Evolutionary conservation across 1,284 basidiomycete species (phyloP).

Genomic region (Cryptococcus sp.): DNA sequence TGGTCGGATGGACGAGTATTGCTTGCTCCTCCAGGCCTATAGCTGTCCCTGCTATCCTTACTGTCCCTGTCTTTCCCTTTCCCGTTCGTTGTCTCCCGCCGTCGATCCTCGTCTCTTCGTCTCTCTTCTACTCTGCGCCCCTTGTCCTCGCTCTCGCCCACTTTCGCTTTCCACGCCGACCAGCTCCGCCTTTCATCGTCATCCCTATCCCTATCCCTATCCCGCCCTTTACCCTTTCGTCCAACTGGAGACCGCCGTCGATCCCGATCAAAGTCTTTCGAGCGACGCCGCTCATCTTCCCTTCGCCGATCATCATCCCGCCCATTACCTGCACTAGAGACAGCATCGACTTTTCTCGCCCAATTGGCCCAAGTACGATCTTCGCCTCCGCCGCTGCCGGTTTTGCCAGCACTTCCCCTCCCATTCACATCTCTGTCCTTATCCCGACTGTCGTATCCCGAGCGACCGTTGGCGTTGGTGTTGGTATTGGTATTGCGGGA

Average conservation of each 20-base stretch:
- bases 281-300: background rate
- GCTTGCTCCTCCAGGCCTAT: background rate
- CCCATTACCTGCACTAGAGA: constrained; percentile 7
- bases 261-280: constrained; percentile 6
- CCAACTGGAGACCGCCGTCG: constrained; percentile 9
- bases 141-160: constrained; percentile 9
- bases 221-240: background rate
- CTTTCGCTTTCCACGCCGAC: constrained; percentile 21
- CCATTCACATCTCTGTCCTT: constrained; percentile 1
- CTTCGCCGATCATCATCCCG: constrained; percentile 2
- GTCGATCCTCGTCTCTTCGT: constrained; percentile 12
- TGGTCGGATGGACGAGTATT: too few relatives aligned
- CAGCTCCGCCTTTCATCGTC: constrained; percentile 13
- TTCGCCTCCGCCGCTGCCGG: background rate
- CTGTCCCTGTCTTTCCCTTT: background rate
- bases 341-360: constrained; percentile 13
- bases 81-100: too few relatives aligned
- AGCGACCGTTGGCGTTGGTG: too few relatives aligned
- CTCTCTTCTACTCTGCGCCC: constrained; percentile 1
- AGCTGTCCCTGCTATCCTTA: background rate
- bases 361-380: constrained; percentile 23
- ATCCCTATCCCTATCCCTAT: constrained; percentile 9
- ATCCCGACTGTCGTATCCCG: background rate
- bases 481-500: too few relatives aligned
- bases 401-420: background rate